Base-by-base conservation (phyloP, 495 filamentous ascomycete species). In the Aspergillus leporis region DNA sequence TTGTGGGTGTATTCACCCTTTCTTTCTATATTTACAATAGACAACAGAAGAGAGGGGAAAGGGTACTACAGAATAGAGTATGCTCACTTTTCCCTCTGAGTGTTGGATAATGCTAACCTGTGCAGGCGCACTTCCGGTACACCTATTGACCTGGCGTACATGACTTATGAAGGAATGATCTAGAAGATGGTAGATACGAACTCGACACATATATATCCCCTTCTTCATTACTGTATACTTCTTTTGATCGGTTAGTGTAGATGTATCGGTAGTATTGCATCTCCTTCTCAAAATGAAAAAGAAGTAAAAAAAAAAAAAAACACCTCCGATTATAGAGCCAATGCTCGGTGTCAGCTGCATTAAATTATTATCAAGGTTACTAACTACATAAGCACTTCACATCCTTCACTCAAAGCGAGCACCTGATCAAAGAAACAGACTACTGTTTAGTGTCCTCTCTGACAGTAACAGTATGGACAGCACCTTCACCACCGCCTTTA, bases 11-110 rank as follows among this genome's bases (percentile, higher is more conserved):
- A 0, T 89, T 91, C 61, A 81, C 87, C 1, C 31, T 80, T 1
- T 82, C 85, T 59, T 91, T 93, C 63, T 83, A 79, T 60, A 67
- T 70, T 14, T 78, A 79, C 30, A 92, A 92, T 71, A 72, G 70
- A 46, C 63, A 67, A 36, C 81, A 86, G 61, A 74, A 56, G 34
- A 62, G 60, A 31, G 80, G 82, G 0, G 74, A 76, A 57, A 74
- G 65, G 25, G 45, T 85, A 0, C 69, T 88, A 12, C 86, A 90
- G 60, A 76, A 76, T 19, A 81, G 80, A 22, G 81, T 83, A 68
- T 57, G 66, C 6, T 61, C 22, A 48, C 12, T 54, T n/a, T n/a
- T n/a, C n/a, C 19, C 0, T 47, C 6, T 23, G 19, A 14, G 12
- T 9, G 2, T n/a, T 10, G 19, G 3, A 16, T 45, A 49, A n/a